Percentiles rank a stretch among this genome's conserved stretches.
Conservation (phyloP, 164 flowering plant species). For the Macadamia integrifolia region DNA sequence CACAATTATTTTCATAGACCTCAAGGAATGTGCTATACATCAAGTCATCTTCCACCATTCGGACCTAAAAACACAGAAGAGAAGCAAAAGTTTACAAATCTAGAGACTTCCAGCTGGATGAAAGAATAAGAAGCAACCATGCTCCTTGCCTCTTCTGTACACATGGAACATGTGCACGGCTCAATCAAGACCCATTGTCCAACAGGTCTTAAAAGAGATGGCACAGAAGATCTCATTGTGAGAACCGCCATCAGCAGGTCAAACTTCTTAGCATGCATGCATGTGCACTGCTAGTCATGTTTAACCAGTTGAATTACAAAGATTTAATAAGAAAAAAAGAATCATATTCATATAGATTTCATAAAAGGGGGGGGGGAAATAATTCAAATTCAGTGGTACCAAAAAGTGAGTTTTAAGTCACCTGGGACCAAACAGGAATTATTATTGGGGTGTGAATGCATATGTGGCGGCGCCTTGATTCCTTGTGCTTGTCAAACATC, state of each 20-base stretch:
- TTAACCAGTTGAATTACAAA: neutral
- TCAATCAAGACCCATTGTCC: neutral
- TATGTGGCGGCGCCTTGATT: slow-evolving; percentile 90
- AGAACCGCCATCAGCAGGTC: neutral
- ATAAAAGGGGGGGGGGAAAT: too few species aligned
- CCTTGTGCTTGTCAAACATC: slow-evolving; percentile 99
- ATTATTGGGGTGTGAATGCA: slow-evolving; percentile 92
- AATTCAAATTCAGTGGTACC: neutral
- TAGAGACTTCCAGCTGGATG: neutral
- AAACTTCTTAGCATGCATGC: neutral
- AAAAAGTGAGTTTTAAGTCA: slow-evolving; percentile 14
- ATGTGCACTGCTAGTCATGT: neutral
- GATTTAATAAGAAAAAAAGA: neutral
- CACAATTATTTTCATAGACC: slow-evolving; percentile 97
- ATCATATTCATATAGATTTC: too few species aligned
- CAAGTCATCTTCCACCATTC: slow-evolving; percentile 98
- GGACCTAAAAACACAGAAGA: slow-evolving; percentile 47
- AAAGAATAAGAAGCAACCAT: neutral
- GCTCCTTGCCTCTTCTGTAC: neutral
- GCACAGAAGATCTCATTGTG: neutral
- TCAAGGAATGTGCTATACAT: slow-evolving; percentile 97
- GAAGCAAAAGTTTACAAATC: too few species aligned
- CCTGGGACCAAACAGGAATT: slow-evolving; percentile 99
- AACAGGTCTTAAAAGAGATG: neutral
- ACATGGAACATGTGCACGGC: neutral